Evolutionary conservation across 371 early-diverging fungal genomes (phyloP).

Genomic region (Mucor indicus): DNA sequence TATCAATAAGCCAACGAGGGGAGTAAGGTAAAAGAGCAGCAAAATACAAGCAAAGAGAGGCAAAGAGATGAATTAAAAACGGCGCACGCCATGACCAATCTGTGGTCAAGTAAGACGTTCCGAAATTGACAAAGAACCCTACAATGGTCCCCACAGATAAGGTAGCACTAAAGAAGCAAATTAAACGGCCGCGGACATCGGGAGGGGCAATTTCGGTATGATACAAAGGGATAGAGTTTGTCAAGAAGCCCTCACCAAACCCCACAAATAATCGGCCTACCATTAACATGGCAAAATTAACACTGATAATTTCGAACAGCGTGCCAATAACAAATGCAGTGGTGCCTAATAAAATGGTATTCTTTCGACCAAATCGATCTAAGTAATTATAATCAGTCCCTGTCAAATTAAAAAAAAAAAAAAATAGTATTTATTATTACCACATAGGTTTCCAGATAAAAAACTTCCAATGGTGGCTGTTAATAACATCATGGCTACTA

Average conservation of each 20-base stretch:
- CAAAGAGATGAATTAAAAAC: conserved; percentile 29
- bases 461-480: conserved; percentile 43
- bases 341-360: conserved; percentile 34
- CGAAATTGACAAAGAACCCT: conserved; percentile 48
- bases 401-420: no score
- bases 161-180: conserved; percentile 39
- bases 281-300: conserved; percentile 34
- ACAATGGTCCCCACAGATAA: conserved; percentile 34
- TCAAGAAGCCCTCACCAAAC: conserved; percentile 43
- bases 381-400: no score
- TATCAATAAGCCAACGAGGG: conserved; percentile 54
- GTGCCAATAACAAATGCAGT: conserved; percentile 36
- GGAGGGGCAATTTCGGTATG: conserved; percentile 72
- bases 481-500: conserved; percentile 39
- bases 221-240: conserved; percentile 36
- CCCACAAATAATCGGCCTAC: conserved; percentile 41
- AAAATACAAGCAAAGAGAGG: conserved; percentile 17
- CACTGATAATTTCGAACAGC: conserved; percentile 40
- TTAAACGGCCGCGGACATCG: conserved; percentile 50
- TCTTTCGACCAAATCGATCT: conserved; percentile 45
- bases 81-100: conserved; percentile 46
- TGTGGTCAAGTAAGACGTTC: conserved; percentile 30
- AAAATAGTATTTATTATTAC: no score
- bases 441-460: conserved; percentile 37
- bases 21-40: conserved; percentile 18